Conservation (phyloP, 2,329 filamentous ascomycete species). For the Fusarium sp. region DNA sequence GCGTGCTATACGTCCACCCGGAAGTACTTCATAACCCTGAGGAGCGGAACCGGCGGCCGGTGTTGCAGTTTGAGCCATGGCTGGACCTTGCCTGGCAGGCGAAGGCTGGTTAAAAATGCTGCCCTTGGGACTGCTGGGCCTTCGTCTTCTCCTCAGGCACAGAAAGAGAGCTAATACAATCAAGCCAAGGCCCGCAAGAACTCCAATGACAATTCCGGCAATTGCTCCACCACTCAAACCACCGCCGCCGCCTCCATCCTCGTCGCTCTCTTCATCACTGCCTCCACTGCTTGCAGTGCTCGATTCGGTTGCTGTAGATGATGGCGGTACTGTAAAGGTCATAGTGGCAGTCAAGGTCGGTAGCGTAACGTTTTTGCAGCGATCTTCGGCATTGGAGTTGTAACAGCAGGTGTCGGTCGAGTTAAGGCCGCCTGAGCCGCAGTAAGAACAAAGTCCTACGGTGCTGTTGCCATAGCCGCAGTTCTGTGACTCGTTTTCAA, state of each 20-base stretch:
- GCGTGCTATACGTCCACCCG: conserved; percentile 90
- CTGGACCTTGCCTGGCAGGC: conserved; percentile 70
- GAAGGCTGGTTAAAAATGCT: conserved; percentile 93
- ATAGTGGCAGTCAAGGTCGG: conserved; percentile 82
- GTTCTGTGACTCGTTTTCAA: conserved; percentile 85
- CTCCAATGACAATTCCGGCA: conserved; percentile 90
- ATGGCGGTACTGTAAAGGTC: conserved; percentile 66
- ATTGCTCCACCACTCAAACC: conserved; percentile 86
- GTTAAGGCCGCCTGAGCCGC: conserved; percentile 85
- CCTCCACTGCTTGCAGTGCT: conserved; percentile 36
- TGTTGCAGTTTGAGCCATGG: conserved; percentile 55
- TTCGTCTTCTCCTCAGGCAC: conserved; percentile 70
- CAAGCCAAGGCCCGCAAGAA: conserved; percentile 78
- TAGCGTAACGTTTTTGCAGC: conserved; percentile 83
- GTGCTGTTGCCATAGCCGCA: conserved; percentile 85
- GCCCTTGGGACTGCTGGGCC: conserved; percentile 73
- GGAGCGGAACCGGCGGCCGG: conserved; percentile 50
- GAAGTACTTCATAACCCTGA: conserved; percentile 80
- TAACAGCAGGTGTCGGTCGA: conserved; percentile 97
- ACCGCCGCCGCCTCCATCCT: conserved; percentile 44
- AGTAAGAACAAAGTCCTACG: conserved; percentile 89
- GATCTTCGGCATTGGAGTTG: conserved; percentile 79
- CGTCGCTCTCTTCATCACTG: conserved; percentile 36
- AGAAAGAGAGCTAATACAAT: conserved; percentile 80
- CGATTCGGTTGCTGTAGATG: conserved; percentile 52